Percentiles rank a stretch among this genome's conserved stretches.
Conservation (phyloP, 176 grass and related monocot genomes). For the Eremochloa ophiuroides region DNA sequence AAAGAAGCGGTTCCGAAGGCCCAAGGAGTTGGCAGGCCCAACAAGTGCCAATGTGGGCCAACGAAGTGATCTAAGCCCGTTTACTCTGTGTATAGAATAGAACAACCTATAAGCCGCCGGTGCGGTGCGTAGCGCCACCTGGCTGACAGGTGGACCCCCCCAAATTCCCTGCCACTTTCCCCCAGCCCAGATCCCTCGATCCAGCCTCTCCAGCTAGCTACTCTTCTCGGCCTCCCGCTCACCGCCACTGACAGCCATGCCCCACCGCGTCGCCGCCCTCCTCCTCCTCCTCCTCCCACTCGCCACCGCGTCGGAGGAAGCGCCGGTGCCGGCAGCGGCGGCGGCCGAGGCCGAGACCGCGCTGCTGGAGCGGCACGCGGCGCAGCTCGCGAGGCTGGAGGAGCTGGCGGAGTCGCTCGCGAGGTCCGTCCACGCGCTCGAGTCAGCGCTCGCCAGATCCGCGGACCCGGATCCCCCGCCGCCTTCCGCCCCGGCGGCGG, state of each 20-base stretch:
- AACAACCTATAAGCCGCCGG: too few relatives aligned
- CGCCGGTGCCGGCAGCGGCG: not conserved
- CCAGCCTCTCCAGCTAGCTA: not conserved
- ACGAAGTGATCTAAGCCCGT: too few relatives aligned
- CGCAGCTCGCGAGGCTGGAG: slow-evolving; percentile 55
- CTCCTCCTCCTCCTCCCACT: slow-evolving; percentile 33
- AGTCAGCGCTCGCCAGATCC: slow-evolving; percentile 46
- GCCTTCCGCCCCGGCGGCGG: not conserved
- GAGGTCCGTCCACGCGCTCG: slow-evolving; percentile 36
- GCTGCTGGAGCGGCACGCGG: slow-evolving; percentile 40
- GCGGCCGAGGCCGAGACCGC: not conserved
- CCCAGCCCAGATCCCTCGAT: not conserved
- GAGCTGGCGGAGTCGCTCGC: slow-evolving; percentile 50
- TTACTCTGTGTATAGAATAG: too few relatives aligned
- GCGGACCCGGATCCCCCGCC: slow-evolving; percentile 21
- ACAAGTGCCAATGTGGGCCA: too few relatives aligned
- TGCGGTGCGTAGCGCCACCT: too few relatives aligned
- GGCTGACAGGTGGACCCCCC: not conserved
- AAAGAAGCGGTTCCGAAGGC: too few relatives aligned
- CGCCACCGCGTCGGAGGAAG: not conserved
- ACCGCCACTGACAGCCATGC: slow-evolving; percentile 34
- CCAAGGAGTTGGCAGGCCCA: too few relatives aligned
- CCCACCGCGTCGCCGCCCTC: slow-evolving; percentile 34
- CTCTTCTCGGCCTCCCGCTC: not conserved
- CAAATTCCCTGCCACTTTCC: not conserved